These are phyloP conservation scores for Lasiodiplodia sp. DNA, from an alignment of 2,329 filamentous ascomycete genomes.

Conservation along the genomic window DNA sequence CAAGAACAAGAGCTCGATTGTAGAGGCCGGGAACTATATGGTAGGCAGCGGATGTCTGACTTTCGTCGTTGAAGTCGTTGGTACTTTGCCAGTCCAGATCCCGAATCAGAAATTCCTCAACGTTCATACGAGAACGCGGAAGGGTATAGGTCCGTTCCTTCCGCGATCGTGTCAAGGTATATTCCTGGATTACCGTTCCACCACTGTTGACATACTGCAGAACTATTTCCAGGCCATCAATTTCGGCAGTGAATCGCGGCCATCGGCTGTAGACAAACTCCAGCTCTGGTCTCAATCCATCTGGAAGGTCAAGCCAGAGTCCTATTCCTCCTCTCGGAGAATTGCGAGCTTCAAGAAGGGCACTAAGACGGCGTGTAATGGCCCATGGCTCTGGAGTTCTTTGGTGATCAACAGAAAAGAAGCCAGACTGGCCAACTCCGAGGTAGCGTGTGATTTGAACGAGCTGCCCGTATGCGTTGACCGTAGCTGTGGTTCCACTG, in stretches of 20 bases:
- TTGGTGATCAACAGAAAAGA: neutral
- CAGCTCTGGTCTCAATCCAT: neutral
- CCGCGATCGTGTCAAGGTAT: neutral
- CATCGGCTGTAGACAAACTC: slow-evolving; percentile 10
- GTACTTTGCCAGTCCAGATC: slow-evolving; percentile 1
- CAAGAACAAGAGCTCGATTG: neutral
- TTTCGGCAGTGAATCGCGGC: neutral
- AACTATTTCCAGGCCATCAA: neutral
- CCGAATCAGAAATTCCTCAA: neutral
- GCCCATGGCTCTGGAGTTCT: neutral
- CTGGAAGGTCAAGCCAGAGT: neutral
- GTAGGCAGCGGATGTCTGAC: neutral
- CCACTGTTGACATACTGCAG: neutral
- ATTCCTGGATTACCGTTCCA: neutral
- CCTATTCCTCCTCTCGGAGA: neutral
- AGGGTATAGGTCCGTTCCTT: too few relatives aligned
- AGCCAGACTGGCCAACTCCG: slow-evolving; percentile 1
- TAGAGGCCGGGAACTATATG: neutral
- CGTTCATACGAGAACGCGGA: neutral
- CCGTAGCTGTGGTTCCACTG: neutral
- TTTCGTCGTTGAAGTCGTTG: neutral
- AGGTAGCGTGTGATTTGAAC: slow-evolving; percentile 7
- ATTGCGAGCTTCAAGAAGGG: neutral
- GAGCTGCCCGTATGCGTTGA: slow-evolving; percentile 5
- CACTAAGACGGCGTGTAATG: neutral